phyloP scores from a whole-genome alignment of 2,329 filamentous ascomycete genomes.

The Mycosphaerella sp. region DNA sequence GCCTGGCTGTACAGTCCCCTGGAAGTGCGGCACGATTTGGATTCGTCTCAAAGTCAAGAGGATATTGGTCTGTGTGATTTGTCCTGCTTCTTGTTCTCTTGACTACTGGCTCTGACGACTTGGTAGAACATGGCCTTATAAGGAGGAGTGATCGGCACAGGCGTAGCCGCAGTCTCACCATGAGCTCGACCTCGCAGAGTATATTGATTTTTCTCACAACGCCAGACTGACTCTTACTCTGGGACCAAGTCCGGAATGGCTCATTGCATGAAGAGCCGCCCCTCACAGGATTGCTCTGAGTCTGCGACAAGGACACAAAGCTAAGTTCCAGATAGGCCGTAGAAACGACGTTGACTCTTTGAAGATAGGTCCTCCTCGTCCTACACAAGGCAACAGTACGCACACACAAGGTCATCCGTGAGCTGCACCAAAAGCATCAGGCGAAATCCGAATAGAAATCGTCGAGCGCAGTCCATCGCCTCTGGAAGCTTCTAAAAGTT shows the following conservation, averaged over 20 bases:
- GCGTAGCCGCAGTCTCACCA: conserved; percentile 26
- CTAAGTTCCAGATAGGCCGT: too few species aligned
- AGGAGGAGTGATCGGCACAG: neutral
- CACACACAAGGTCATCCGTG: neutral
- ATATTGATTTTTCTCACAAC: conserved; percentile 20
- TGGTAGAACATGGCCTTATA: conserved; percentile 16
- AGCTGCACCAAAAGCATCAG: neutral
- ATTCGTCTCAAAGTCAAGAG: conserved; percentile 26
- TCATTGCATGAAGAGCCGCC: too few species aligned
- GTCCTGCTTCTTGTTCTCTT: neutral
- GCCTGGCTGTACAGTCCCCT: conserved; percentile 24
- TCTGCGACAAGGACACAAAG: too few species aligned
- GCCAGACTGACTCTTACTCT: conserved; percentile 26
- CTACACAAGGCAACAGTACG: too few species aligned
- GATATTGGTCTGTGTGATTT: conserved; percentile 13
- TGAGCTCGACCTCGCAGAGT: conserved; percentile 18
- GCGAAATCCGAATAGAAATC: too few species aligned
- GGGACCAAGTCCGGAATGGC: conserved; percentile 17
- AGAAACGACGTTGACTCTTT: too few species aligned
- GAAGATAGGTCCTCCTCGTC: too few species aligned
- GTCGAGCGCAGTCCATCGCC: too few species aligned
- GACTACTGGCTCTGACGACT: neutral
- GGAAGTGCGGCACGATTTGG: conserved; percentile 25
- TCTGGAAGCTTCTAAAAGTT: too few species aligned
- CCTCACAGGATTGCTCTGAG: too few species aligned